phyloP scores from a whole-genome alignment of 1,284 basidiomycete genomes.

The Papiliotrema fonsecae region DNA sequence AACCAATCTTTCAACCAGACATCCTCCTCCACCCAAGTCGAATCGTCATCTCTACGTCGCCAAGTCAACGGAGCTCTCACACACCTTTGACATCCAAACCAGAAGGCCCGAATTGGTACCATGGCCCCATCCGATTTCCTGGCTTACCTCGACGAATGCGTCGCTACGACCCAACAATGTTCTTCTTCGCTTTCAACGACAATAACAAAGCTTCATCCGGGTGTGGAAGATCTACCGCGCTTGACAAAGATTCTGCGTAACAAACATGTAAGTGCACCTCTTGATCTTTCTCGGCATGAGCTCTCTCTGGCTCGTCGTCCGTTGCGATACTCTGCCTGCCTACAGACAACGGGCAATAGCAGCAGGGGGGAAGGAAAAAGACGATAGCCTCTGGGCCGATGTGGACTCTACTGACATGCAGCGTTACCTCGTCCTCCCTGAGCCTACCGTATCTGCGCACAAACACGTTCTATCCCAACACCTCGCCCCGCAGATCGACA shows the following conservation, averaged over 20 bases:
- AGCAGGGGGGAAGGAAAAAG: neutral
- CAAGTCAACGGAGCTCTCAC: neutral
- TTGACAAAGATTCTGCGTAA: conserved; percentile 38
- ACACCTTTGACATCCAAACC: neutral
- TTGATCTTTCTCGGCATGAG: neutral
- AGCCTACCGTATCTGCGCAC: conserved; percentile 33
- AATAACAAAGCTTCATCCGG: conserved; percentile 26
- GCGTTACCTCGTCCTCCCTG: conserved; percentile 44
- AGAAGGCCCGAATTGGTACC: neutral
- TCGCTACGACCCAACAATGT: conserved; percentile 38
- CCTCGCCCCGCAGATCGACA: conserved; percentile 42
- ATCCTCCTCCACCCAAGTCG: too few relatives aligned
- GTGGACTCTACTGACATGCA: conserved; percentile 8
- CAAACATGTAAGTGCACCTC: conserved; percentile 32
- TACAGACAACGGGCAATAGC: neutral
- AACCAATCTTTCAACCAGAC: too few relatives aligned
- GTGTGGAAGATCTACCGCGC: conserved; percentile 39
- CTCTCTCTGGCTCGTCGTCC: neutral
- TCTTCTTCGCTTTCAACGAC: conserved; percentile 16
- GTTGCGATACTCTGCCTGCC: neutral
- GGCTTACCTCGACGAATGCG: conserved; percentile 42
- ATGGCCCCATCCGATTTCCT: conserved; percentile 28
- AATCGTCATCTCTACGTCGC: too few relatives aligned
- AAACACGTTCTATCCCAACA: conserved; percentile 34
- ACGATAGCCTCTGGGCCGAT: too few relatives aligned